Conservation (phyloP, 768 basidiomycete species). For the Exsudoporus frostii region DNA sequence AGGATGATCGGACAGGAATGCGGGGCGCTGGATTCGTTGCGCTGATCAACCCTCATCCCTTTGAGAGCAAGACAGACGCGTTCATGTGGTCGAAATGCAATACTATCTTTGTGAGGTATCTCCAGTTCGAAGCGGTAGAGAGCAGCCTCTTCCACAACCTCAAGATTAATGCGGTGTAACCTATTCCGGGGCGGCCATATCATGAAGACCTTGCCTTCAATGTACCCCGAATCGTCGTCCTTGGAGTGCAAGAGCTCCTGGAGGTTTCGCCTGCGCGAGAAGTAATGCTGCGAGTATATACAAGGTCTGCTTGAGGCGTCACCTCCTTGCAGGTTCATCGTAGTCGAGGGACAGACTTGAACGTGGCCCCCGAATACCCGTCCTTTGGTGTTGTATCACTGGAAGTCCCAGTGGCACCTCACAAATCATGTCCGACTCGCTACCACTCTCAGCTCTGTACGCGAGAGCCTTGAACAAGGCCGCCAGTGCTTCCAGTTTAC, state of each 20-base stretch:
- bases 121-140: conserved; percentile 38
- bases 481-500: conserved; percentile 36
- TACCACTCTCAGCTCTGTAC: conserved; percentile 40
- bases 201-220: conserved; percentile 45
- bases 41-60: conserved; percentile 37
- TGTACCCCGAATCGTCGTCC: conserved; percentile 36
- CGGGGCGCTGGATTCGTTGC: conserved; percentile 24
- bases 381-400: no score
- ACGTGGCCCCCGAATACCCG: conserved; percentile 10
- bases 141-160: conserved; percentile 13
- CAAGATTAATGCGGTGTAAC: conserved; percentile 32
- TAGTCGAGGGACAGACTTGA: neutral
- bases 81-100: conserved; percentile 42
- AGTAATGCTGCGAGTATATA: conserved; percentile 9
- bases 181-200: conserved; percentile 36
- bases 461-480: conserved; percentile 37
- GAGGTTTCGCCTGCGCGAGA: conserved; percentile 29
- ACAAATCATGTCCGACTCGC: conserved; percentile 14
- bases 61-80: conserved; percentile 46
- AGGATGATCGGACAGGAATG: conserved; percentile 41
- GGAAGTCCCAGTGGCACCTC: conserved; percentile 6
- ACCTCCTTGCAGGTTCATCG: conserved; percentile 6
- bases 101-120: conserved; percentile 31
- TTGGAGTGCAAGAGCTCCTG: conserved; percentile 33
- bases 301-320: neutral